Evolutionary conservation across 2,329 filamentous ascomycete species (phyloP).

Genomic region (Metarhizium humberi): DNA sequence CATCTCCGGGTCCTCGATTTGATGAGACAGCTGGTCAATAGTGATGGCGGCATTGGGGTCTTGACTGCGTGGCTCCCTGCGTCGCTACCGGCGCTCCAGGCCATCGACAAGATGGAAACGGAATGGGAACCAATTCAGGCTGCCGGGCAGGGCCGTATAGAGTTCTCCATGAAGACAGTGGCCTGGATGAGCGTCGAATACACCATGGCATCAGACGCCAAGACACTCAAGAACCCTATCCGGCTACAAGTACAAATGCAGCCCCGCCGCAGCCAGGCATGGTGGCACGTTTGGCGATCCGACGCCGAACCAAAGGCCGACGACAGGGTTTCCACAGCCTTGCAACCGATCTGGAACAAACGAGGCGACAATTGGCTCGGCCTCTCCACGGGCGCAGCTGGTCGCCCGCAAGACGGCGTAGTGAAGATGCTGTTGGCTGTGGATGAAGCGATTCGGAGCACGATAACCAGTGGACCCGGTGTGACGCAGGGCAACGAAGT

Average conservation of each 20-base stretch:
- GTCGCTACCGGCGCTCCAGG: constrained; percentile 56
- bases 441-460: constrained; percentile 35
- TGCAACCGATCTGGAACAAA: constrained; percentile 36
- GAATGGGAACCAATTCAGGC: constrained; percentile 35
- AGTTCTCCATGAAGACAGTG: constrained; percentile 42
- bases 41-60: constrained; percentile 38
- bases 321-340: constrained; percentile 27
- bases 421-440: constrained; percentile 38
- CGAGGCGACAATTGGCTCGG: constrained; percentile 38
- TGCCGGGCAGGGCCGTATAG: constrained; percentile 36
- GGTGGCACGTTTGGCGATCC: constrained; percentile 41
- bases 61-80: constrained; percentile 46
- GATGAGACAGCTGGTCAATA: constrained; percentile 49
- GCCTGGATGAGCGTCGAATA: constrained; percentile 52
- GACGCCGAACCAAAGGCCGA: constrained; percentile 11
- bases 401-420: constrained; percentile 27
- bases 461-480: constrained; percentile 5
- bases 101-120: constrained; percentile 50
- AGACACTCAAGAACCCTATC: constrained; percentile 26
- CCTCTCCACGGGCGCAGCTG: constrained; percentile 37
- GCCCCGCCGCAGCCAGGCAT: constrained; percentile 35
- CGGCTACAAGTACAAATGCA: constrained; percentile 43
- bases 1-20: constrained; percentile 55
- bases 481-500: constrained; percentile 4
- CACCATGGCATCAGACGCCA: constrained; percentile 19